A percentile compares a stretch with the other conserved stretches of the same genome.
Conservation (phyloP, 208 protist species). For the Acanthamoeba sp. region DNA sequence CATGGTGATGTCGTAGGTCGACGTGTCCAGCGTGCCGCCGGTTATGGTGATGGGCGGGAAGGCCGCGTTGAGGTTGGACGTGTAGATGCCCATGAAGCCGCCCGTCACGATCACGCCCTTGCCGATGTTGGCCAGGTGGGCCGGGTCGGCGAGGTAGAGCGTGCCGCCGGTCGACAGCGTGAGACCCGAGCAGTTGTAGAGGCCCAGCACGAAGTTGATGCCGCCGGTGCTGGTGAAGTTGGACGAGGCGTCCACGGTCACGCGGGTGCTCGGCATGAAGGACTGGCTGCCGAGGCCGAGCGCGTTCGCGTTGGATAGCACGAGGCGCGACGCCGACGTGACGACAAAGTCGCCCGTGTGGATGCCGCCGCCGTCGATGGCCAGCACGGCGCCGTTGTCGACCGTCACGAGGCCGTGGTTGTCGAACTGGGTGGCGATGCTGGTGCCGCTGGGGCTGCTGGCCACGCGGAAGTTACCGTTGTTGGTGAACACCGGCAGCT, state of each 20-base stretch:
- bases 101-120: constrained; percentile 26
- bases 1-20: constrained; percentile 55
- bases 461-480: constrained; percentile 7
- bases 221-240: constrained; percentile 66
- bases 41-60: constrained; percentile 55
- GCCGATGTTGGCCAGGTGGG: constrained; percentile 10
- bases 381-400: background rate
- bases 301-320: constrained; percentile 50
- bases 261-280: background rate
- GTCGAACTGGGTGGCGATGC: constrained; percentile 38
- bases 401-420: constrained; percentile 68
- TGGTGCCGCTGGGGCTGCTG: constrained; percentile 28
- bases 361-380: constrained; percentile 52
- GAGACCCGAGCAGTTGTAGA: constrained; percentile 10
- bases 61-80: constrained; percentile 29
- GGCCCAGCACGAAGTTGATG: constrained; percentile 71
- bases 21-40: constrained; percentile 68
- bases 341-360: constrained; percentile 61
- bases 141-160: constrained; percentile 51
- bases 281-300: constrained; percentile 52
- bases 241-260: constrained; percentile 50
- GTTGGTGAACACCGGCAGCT: constrained; percentile 65
- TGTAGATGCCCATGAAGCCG: constrained; percentile 69
- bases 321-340: background rate
- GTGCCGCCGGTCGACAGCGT: constrained; percentile 38